Percentiles rank a stretch among this genome's conserved stretches.
These are phyloP conservation scores for Tilletia indica DNA, from an alignment of 1,284 basidiomycete genomes.

Conservation along the genomic window DNA sequence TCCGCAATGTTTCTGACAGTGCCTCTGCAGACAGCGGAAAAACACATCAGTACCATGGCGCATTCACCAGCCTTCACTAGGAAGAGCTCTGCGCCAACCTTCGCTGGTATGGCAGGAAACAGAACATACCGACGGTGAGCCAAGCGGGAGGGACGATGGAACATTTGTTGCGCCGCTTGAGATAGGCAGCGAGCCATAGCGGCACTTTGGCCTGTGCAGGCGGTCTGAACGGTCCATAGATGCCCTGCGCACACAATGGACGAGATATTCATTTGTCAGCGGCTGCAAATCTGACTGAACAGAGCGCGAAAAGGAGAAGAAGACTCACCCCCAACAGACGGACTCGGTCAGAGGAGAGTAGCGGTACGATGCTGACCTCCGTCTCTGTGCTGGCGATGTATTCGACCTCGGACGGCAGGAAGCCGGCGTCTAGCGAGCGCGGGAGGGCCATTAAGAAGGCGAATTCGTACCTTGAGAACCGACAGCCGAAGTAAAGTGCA, in stretches of 20 bases:
- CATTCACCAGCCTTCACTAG: neutral
- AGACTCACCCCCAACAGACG: slow-evolving; percentile 35
- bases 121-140: slow-evolving; percentile 73
- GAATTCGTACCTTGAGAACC: no score
- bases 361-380: slow-evolving; percentile 42
- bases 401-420: slow-evolving; percentile 29
- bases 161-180: slow-evolving; percentile 91
- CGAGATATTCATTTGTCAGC: no score
- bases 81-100: no score
- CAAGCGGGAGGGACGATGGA: slow-evolving; percentile 84
- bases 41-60: neutral
- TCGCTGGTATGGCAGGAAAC: slow-evolving; percentile 21
- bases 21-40: slow-evolving; percentile 64
- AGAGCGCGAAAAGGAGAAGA: no score
- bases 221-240: slow-evolving; percentile 85
- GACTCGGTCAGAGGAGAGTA: slow-evolving; percentile 46
- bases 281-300: no score
- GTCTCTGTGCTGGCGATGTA: slow-evolving; percentile 38
- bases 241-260: slow-evolving; percentile 25
- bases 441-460: slow-evolving; percentile 26
- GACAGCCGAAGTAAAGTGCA: no score
- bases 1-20: slow-evolving; percentile 63
- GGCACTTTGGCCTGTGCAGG: slow-evolving; percentile 79
- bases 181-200: slow-evolving; percentile 88
- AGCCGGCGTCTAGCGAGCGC: slow-evolving; percentile 18